These are phyloP conservation scores for Evansstolkia leycettana DNA, from an alignment of 495 filamentous ascomycete species.

Conservation along the genomic window DNA sequence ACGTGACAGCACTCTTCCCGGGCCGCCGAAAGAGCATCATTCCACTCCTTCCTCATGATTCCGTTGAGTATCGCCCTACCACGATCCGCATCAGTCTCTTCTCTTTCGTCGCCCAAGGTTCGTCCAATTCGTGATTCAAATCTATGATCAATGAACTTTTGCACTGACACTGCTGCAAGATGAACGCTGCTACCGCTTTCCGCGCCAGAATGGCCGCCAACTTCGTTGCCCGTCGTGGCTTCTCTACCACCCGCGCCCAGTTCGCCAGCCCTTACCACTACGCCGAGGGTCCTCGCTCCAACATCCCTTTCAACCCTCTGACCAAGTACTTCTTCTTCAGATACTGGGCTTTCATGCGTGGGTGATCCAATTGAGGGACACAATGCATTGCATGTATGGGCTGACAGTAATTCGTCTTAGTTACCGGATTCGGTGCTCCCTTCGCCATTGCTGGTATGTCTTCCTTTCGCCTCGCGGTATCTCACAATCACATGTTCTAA, in stretches of 20 bases:
- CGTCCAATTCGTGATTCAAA: background rate
- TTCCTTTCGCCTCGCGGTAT: slow-evolving; percentile 1
- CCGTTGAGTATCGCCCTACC: slow-evolving; percentile 6
- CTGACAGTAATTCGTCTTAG: slow-evolving; percentile 32
- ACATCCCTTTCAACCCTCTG: slow-evolving; percentile 92
- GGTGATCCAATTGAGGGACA: slow-evolving; percentile 17
- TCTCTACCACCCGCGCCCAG: slow-evolving; percentile 81
- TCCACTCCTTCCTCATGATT: slow-evolving; percentile 12
- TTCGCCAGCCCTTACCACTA: slow-evolving; percentile 92
- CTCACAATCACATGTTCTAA: slow-evolving; percentile 10
- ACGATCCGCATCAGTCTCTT: too few relatives aligned
- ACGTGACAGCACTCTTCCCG: slow-evolving; percentile 15
- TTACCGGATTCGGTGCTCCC: slow-evolving; percentile 64
- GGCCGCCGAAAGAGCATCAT: slow-evolving; percentile 6
- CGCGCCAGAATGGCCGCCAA: slow-evolving; percentile 52
- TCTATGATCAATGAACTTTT: too few relatives aligned
- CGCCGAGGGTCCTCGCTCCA: slow-evolving; percentile 86
- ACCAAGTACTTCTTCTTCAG: slow-evolving; percentile 69
- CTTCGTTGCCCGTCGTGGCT: slow-evolving; percentile 76
- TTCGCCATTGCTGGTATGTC: slow-evolving; percentile 74
- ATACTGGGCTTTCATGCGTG: slow-evolving; percentile 75
- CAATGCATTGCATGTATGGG: slow-evolving; percentile 3
- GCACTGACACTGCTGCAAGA: slow-evolving; percentile 42
- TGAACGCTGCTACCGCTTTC: slow-evolving; percentile 71
- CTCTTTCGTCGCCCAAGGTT: slow-evolving; percentile 1